A percentile compares a stretch with the other conserved stretches of the same genome.
Conservation (phyloP, 2,329 filamentous ascomycete genomes). For the Fusarium devonianum region DNA sequence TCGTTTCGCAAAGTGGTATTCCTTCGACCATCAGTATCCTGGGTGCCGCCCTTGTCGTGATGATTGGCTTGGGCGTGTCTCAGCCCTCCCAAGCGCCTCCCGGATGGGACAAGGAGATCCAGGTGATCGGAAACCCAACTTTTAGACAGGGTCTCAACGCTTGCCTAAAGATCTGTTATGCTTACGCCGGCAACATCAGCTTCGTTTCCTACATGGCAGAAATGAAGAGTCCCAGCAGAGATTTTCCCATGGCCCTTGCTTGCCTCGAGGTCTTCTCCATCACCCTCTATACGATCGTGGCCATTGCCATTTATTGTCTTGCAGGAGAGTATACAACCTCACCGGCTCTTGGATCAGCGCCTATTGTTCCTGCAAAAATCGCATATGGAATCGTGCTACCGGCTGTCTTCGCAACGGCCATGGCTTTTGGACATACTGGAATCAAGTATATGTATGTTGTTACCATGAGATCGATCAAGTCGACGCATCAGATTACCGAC, state of each 20-base stretch:
- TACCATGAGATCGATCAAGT: conserved; percentile 43
- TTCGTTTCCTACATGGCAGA: conserved; percentile 46
- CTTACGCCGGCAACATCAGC: conserved; percentile 43
- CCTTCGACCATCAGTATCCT: conserved; percentile 41
- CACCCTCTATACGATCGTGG: conserved; percentile 45
- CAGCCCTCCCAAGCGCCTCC: conserved; percentile 33
- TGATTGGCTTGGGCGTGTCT: conserved; percentile 40
- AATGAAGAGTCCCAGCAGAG: conserved; percentile 44
- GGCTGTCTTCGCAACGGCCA: conserved; percentile 43
- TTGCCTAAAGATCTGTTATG: conserved; percentile 43
- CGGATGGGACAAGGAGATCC: conserved; percentile 38
- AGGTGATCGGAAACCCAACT: conserved; percentile 32
- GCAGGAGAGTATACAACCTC: conserved; percentile 45
- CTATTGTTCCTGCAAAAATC: conserved; percentile 43
- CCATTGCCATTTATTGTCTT: conserved; percentile 44
- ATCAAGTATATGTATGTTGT: conserved; percentile 47
- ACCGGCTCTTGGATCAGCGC: conserved; percentile 46
- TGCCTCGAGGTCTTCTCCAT: conserved; percentile 46
- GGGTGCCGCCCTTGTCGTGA: conserved; percentile 40
- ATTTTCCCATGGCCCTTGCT: conserved; percentile 44
- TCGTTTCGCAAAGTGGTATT: conserved; percentile 38
- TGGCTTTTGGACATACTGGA: conserved; percentile 45
- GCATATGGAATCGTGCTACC: conserved; percentile 45
- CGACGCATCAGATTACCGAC: conserved; percentile 44
- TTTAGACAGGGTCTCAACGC: conserved; percentile 40